Evolutionary conservation across 225 moss, liverwort and hornwort genomes (phyloP).

Genomic region (Physcomitrellopsis africana): DNA sequence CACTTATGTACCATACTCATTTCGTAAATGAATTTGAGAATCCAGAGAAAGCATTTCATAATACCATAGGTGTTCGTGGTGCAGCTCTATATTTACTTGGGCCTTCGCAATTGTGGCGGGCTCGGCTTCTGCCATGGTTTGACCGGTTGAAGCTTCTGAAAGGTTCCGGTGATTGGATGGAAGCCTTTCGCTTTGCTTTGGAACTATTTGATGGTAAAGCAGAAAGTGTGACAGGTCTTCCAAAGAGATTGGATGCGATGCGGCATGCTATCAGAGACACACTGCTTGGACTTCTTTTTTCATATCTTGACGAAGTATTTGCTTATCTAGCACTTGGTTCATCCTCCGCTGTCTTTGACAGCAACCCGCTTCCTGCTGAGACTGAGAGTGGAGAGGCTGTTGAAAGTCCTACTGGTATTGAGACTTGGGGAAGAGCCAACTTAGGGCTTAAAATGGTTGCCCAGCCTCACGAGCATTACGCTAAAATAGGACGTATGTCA

Average conservation of each 20-base stretch:
- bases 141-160: constrained; percentile 64
- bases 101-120: constrained; percentile 59
- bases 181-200: constrained; percentile 71
- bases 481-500: constrained; percentile 71
- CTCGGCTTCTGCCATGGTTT: constrained; percentile 66
- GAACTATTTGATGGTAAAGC: constrained; percentile 70
- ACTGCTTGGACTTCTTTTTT: constrained; percentile 60
- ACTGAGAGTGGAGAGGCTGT: neutral
- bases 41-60: constrained; percentile 68
- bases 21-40: constrained; percentile 60
- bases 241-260: constrained; percentile 63
- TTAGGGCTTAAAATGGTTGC: constrained; percentile 39
- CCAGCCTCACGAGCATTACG: constrained; percentile 64
- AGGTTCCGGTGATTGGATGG: constrained; percentile 74
- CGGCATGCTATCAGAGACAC: constrained; percentile 65
- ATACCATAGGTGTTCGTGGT: constrained; percentile 65
- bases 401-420: neutral
- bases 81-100: constrained; percentile 68
- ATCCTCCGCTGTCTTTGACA: constrained; percentile 31
- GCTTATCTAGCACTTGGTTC: constrained; percentile 62
- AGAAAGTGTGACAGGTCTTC: constrained; percentile 67
- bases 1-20: constrained; percentile 63
- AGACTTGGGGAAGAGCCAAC: constrained; percentile 3
- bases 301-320: constrained; percentile 72
- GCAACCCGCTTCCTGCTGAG: constrained; percentile 6